A percentile compares a stretch with the other conserved stretches of the same genome.
These are phyloP conservation scores for Verticillium dahliae DNA, from an alignment of 2,329 filamentous ascomycete genomes.

Conservation along the genomic window DNA sequence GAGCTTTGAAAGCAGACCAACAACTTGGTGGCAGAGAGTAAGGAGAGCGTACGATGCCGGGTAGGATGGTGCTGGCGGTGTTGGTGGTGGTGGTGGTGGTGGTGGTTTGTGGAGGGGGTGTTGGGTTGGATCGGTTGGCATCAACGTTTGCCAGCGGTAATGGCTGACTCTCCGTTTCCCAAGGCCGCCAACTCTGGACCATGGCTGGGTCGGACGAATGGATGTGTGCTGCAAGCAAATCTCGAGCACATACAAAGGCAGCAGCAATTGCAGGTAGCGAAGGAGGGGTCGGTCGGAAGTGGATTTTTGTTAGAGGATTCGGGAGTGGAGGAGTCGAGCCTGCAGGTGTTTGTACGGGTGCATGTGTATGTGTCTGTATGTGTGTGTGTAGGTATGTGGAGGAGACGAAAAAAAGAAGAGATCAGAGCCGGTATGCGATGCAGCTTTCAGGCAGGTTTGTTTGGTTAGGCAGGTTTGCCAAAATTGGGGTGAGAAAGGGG, in stretches of 20 bases:
- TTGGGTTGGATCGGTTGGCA: not conserved
- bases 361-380: not conserved
- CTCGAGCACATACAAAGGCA: not conserved
- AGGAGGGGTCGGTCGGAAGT: too few species aligned
- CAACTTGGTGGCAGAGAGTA: not conserved
- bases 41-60: not conserved
- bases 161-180: not conserved
- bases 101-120: not conserved
- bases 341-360: too few species aligned
- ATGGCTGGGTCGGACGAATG: not conserved
- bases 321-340: not conserved
- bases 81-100: not conserved
- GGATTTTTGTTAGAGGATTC: not conserved
- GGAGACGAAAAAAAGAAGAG: not conserved
- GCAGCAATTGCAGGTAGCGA: not conserved
- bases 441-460: not conserved
- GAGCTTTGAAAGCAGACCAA: not conserved
- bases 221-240: not conserved
- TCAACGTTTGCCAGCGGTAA: not conserved
- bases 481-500: not conserved
- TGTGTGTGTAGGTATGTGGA: not conserved
- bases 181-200: not conserved
- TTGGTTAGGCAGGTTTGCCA: not conserved
- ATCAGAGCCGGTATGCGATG: not conserved
- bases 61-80: not conserved